Base-by-base conservation (phyloP, 1,284 basidiomycete species). In the Papiliotrema fonsecae region DNA sequence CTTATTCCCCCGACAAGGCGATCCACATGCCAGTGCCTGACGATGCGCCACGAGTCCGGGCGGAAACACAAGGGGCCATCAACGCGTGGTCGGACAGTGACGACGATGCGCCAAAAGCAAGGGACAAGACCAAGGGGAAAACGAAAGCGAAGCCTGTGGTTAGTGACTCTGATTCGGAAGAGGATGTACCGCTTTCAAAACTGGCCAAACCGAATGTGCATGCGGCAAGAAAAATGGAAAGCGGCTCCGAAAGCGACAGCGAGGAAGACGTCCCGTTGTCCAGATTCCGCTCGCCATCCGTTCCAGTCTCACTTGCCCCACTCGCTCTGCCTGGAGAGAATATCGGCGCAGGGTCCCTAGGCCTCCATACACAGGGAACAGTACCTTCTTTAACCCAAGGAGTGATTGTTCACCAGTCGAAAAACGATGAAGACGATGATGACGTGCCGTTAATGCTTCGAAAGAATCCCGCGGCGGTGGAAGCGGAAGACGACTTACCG, bases 191-290 rank as follows among this genome's bases (percentile, higher is more conserved):
- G 0, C 60, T 73, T 2, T 67, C 64, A 2, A 52, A 43, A 40
- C 34, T 67, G 21, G 49, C 48, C 13, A 39, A 39, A 38, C 22
- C 47, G 16, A 36, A 25, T 5, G 22, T n/a, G 28, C 26, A 32
- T 38, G 34, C n/a, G n/a, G n/a, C n/a, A n/a, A n/a, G n/a, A n/a
- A n/a, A n/a, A n/a, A n/a, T n/a, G n/a, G n/a, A n/a, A n/a, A n/a
- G n/a, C n/a, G n/a, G n/a, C n/a, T n/a, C n/a, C n/a, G n/a, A 21
- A 21, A 18, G 44, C 4, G 39, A 34, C 18, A 36, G 37, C 13
- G 54, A 60, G 21, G 69, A 68, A 37, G 65, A 71, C 40, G 54
- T 69, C 6, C 70, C 70, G 0, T 58, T 73, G 3, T 67, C 64
- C 1, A 16, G 19, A 30, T 6, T 28, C 35, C 22, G 32, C 42